Conservation (phyloP, 345 rosid species). For the Eucalyptus urophylla region DNA sequence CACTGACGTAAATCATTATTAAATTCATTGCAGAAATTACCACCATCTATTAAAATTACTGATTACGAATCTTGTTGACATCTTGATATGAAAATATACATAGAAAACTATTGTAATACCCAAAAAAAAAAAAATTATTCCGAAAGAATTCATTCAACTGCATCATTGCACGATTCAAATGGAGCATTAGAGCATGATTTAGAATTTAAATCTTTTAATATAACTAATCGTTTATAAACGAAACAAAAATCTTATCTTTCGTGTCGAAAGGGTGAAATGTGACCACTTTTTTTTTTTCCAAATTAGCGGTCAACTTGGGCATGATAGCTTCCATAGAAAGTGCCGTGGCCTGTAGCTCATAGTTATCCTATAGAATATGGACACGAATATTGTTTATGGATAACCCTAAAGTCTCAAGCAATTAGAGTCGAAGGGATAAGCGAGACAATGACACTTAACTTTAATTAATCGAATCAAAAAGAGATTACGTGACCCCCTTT, state of each 20-base stretch:
- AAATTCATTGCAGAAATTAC: background rate
- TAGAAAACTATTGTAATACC: background rate
- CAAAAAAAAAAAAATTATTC: no score
- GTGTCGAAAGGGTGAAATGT: background rate
- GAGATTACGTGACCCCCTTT: background rate
- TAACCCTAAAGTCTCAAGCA: background rate
- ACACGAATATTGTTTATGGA: background rate
- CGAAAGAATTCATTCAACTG: background rate
- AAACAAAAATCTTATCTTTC: background rate
- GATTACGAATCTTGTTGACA: rapidly evolving
- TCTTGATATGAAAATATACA: background rate
- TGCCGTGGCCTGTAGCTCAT: background rate
- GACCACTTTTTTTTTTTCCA: background rate
- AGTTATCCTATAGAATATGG: background rate
- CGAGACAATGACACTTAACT: background rate
- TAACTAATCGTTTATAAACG: background rate
- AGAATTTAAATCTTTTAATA: background rate
- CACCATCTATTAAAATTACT: background rate
- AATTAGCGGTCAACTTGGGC: background rate
- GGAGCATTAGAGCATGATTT: background rate
- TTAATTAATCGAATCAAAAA: background rate
- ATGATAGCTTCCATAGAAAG: background rate
- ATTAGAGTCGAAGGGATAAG: background rate
- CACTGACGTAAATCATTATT: background rate
- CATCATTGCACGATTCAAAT: background rate